Evolutionary conservation across 164 flowering plant genomes (phyloP), one percentile per base, ranked within the genome.

Genomic region (Chloranthus sessilifolius): DNA sequence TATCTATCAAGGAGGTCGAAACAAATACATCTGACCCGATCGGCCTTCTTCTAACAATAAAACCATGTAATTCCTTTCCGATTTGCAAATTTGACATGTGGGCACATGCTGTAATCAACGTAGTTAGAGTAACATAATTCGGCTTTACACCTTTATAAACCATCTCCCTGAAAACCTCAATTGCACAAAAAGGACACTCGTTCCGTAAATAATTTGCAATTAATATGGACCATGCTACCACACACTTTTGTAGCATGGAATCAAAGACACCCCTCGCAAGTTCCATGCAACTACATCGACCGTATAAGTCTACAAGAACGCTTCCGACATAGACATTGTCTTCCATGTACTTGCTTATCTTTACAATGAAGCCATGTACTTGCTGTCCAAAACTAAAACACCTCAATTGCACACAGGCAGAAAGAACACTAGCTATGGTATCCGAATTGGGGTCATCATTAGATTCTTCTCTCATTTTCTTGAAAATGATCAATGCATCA

Each of bases 1-100:
- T 56, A 37, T 52, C 58, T 33, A 66, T 66, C 33, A 66, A 57
- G 15, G 70, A 43, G 15, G 70, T 66, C 3, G 52, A 52, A 33
- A 66, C 50, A 43, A 45, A 56, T 16, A 48, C 33, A 43, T 66
- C 70, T 1, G 24, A 15, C 24, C 12, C 45, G 11, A 27, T 21
- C 33, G 14, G 45, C 24, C 48, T 56, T 42, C 43, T 59, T 56
- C 56, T 56, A 23, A 47, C 10, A 16, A 48, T 43, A 51, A 44
- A 66, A 52, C 70, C 33, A 14, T 66, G 65, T 39, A 61, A 33
- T 29, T 58, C 62, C 50, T 61, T 66, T 5, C 70, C 70, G 22
- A 47, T 25, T 14, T 33, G 42, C 55, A 66, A 51, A 40, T 28
- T 52, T 14, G 45, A 28, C n/a, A 52, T 42, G 25, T 52, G 25